Evolutionary conservation across 225 moss, liverwort and hornwort species (phyloP).

Genomic region (Neckera pumila): DNA sequence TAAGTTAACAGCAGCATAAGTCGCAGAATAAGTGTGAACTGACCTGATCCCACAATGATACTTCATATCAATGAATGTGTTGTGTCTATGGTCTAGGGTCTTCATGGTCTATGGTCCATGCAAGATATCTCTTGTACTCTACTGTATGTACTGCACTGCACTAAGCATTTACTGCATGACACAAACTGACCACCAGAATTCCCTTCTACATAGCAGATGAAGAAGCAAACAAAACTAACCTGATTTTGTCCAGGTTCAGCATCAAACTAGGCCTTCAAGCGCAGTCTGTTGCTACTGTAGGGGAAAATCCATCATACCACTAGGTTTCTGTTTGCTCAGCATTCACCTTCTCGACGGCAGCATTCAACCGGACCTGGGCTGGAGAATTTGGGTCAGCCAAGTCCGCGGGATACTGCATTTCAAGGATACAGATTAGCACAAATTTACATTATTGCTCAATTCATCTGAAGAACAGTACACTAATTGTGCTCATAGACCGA

Average conservation of each 20-base stretch:
- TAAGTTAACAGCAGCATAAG: neutral
- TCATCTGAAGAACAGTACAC: neutral
- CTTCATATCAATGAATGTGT: neutral
- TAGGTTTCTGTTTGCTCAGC: neutral
- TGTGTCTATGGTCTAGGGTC: neutral
- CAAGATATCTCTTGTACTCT: neutral
- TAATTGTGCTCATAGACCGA: neutral
- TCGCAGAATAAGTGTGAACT: neutral
- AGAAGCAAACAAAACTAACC: neutral
- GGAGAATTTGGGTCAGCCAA: constrained; percentile 38
- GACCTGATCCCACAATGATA: neutral
- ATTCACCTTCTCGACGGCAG: constrained; percentile 20
- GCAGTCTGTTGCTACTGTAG: neutral
- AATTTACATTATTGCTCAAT: neutral
- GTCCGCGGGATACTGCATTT: constrained; percentile 43
- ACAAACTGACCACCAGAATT: neutral
- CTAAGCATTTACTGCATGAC: neutral
- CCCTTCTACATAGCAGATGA: neutral
- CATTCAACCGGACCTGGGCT: constrained; percentile 25
- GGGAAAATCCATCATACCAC: neutral
- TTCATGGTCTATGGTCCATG: neutral
- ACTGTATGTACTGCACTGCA: neutral
- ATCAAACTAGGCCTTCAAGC: neutral
- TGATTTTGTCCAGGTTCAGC: neutral
- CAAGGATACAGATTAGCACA: neutral